Conservation (phyloP, 2,329 filamentous ascomycete genomes). For the Bimuria novae-zelandiae region DNA sequence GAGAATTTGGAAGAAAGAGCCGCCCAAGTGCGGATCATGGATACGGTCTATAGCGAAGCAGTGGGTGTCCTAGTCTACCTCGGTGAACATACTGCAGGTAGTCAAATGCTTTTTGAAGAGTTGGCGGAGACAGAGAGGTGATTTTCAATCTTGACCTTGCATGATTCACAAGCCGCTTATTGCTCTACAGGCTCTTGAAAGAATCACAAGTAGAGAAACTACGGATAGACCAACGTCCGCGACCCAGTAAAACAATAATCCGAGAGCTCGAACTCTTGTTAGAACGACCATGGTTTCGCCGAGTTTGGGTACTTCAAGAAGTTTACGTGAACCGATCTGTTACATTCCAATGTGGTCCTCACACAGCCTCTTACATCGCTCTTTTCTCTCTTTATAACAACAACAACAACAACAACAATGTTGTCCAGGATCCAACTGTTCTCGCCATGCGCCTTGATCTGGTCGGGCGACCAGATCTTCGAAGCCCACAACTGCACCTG, state of each 20-base stretch:
- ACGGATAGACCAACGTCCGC: neutral
- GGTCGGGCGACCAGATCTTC: neutral
- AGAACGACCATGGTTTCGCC: constrained; percentile 18
- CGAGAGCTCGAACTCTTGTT: constrained; percentile 7
- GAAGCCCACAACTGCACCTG: constrained; percentile 6
- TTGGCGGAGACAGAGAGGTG: constrained; percentile 1
- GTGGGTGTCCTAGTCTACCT: constrained; percentile 7
- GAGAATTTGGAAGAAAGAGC: constrained; percentile 10
- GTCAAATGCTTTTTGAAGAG: constrained; percentile 6
- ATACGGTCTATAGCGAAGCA: constrained; percentile 7
- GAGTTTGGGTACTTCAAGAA: constrained; percentile 28
- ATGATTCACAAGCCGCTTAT: neutral
- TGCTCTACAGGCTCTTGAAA: too few species aligned
- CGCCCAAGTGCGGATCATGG: constrained; percentile 15
- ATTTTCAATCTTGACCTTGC: neutral
- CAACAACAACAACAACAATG: neutral
- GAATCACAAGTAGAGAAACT: too few species aligned
- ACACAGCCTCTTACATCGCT: constrained; percentile 3
- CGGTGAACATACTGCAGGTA: constrained; percentile 7
- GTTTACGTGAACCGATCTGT: constrained; percentile 5
- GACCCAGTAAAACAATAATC: constrained; percentile 4
- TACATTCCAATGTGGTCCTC: constrained; percentile 6
- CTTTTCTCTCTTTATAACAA: neutral
- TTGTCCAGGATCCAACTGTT: neutral
- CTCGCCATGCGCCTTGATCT: neutral